phyloP scores from a whole-genome alignment of 2,329 filamentous ascomycete genomes.

The Exophiala mesophila region DNA sequence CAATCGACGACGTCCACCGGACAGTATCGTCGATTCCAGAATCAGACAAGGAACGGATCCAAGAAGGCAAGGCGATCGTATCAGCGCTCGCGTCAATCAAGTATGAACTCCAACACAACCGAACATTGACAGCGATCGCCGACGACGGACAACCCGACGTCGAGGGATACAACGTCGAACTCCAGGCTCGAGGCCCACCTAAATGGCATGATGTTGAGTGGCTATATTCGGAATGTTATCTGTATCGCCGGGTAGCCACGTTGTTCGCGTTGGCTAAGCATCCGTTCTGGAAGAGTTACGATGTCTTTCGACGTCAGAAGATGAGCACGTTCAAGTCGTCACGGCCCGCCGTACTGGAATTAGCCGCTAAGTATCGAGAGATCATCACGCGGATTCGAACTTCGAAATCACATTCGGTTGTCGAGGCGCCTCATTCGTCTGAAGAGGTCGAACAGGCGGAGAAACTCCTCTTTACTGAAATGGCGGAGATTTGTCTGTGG shows the following conservation, averaged over 20 bases:
- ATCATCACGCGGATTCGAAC: conserved; percentile 24
- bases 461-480: conserved; percentile 30
- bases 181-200: conserved; percentile 54
- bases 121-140: conserved; percentile 58
- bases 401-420: conserved; percentile 40
- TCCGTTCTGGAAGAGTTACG: conserved; percentile 76
- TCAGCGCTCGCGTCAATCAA: conserved; percentile 76
- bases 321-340: conserved; percentile 29
- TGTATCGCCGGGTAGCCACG: conserved; percentile 76
- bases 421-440: conserved; percentile 29
- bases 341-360: conserved; percentile 27
- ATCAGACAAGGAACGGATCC: conserved; percentile 53
- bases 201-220: conserved; percentile 78
- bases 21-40: conserved; percentile 47
- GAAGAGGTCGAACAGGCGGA: conserved; percentile 46
- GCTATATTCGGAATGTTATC: conserved; percentile 91
- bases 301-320: conserved; percentile 30
- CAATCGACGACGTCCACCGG: conserved; percentile 90
- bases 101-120: conserved; percentile 90
- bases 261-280: conserved; percentile 64
- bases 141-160: conserved; percentile 71
- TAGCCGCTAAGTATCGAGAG: conserved; percentile 26
- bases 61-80: conserved; percentile 83
- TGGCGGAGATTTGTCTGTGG: conserved; percentile 34
- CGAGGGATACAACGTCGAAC: conserved; percentile 76